A percentile compares a stretch with the other conserved stretches of the same genome.
Evolutionary conservation across 371 early-diverging fungal species (phyloP).

Genomic region (Rhizopus delemar): DNA sequence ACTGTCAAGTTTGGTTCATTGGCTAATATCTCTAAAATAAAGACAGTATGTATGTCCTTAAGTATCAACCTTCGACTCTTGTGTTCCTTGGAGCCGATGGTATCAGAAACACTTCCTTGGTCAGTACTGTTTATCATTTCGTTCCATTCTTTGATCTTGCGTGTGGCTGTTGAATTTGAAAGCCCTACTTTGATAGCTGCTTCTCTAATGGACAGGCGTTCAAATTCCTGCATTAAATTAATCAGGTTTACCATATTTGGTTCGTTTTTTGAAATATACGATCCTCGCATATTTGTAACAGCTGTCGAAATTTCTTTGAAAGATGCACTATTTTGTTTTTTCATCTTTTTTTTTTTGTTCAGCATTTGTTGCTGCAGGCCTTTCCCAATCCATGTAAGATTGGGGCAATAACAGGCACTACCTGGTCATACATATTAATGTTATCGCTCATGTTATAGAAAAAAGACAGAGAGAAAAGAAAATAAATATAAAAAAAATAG

Average conservation of each 20-base stretch:
- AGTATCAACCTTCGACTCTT: slow-evolving; percentile 6
- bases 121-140: slow-evolving; percentile 8
- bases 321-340: slow-evolving; percentile 2
- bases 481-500: too few relatives aligned
- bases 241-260: slow-evolving; percentile 8
- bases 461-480: too few relatives aligned
- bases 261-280: slow-evolving; percentile 14
- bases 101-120: slow-evolving; percentile 10
- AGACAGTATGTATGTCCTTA: slow-evolving; percentile 15
- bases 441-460: neutral
- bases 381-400: slow-evolving; percentile 14
- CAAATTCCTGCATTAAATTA: slow-evolving; percentile 13
- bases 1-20: slow-evolving; percentile 18
- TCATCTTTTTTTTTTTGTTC: slow-evolving; percentile 11
- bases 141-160: slow-evolving; percentile 15
- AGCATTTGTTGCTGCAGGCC: neutral
- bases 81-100: slow-evolving; percentile 10
- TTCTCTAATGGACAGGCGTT: neutral
- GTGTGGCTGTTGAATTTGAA: slow-evolving; percentile 13
- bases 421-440: neutral
- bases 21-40: slow-evolving; percentile 13
- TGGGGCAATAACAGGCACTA: neutral
- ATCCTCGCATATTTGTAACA: slow-evolving; percentile 9
- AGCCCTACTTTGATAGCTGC: slow-evolving; percentile 8
- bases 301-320: neutral